A percentile compares a stretch with the other conserved stretches of the same genome.
These are phyloP conservation scores for Lachnellula suecica DNA, from an alignment of 2,329 filamentous ascomycete genomes.

Conservation along the genomic window DNA sequence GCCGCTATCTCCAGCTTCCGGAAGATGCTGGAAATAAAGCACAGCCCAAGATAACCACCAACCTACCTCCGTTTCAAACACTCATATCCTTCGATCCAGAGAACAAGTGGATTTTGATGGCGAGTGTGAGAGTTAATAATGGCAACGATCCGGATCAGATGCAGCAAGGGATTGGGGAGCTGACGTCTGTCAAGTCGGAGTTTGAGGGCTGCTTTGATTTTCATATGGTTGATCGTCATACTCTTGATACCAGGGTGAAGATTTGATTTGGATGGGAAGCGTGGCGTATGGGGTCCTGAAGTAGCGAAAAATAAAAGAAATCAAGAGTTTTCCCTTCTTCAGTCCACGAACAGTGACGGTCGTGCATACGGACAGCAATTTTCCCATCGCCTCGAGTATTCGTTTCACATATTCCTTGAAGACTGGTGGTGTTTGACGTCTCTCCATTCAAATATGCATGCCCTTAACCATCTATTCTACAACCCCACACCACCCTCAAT, in stretches of 20 bases:
- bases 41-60: slow-evolving; percentile 23
- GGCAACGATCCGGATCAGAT: slow-evolving; percentile 56
- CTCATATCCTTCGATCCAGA: slow-evolving; percentile 48
- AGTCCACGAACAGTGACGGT: too few relatives aligned
- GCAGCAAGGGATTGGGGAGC: slow-evolving; percentile 51
- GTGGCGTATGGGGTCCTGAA: background rate
- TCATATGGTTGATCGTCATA: slow-evolving; percentile 49
- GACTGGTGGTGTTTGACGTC: background rate
- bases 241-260: slow-evolving; percentile 49
- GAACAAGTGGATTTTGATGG: slow-evolving; percentile 54
- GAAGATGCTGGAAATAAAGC: slow-evolving; percentile 26
- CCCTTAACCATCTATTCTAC: slow-evolving; percentile 13
- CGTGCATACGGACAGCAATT: too few relatives aligned
- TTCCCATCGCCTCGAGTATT: background rate
- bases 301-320: background rate
- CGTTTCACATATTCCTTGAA: background rate
- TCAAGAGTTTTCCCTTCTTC: background rate
- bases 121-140: slow-evolving; percentile 53
- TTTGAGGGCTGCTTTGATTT: slow-evolving; percentile 55
- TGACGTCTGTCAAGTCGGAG: slow-evolving; percentile 46
- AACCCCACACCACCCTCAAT: slow-evolving; percentile 4
- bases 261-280: slow-evolving; percentile 9
- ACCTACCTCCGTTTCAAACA: slow-evolving; percentile 46
- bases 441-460: slow-evolving; percentile 10
- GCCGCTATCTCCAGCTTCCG: slow-evolving; percentile 25